These are phyloP conservation scores for Plasmodium gonderi DNA, from an alignment of 169 alveolate species.

Conservation along the genomic window DNA sequence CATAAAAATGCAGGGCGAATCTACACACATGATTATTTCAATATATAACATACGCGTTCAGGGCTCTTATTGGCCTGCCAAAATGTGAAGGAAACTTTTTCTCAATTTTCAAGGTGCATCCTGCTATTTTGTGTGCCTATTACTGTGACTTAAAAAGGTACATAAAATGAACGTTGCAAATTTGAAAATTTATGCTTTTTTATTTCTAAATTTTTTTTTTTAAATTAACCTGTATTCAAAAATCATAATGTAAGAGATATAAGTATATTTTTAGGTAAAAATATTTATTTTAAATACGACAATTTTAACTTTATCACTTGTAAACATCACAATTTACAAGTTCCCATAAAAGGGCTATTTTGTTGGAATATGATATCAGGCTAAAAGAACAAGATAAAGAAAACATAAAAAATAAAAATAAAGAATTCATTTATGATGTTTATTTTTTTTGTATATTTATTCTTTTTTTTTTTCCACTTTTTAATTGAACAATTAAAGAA, in stretches of 20 bases:
- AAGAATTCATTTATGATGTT: no score
- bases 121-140: not conserved
- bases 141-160: not conserved
- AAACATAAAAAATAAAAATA: not conserved
- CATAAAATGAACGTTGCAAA: not conserved
- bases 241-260: not conserved
- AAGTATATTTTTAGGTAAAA: not conserved
- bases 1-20: no score
- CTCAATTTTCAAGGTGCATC: not conserved
- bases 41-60: not conserved
- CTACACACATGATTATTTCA: not conserved
- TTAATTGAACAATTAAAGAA: not conserved
- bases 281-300: not conserved
- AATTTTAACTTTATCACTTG: no score
- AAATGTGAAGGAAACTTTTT: not conserved
- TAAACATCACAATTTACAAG: not conserved
- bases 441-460: no score
- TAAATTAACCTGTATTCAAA: not conserved
- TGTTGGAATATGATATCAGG: not conserved
- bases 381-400: not conserved
- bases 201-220: not conserved
- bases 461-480: not conserved
- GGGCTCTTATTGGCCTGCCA: not conserved
- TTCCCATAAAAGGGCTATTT: not conserved
- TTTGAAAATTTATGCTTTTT: not conserved